phyloP scores from a whole-genome alignment of 805 yeast genomes.

The Metschnikowia lachancei region DNA sequence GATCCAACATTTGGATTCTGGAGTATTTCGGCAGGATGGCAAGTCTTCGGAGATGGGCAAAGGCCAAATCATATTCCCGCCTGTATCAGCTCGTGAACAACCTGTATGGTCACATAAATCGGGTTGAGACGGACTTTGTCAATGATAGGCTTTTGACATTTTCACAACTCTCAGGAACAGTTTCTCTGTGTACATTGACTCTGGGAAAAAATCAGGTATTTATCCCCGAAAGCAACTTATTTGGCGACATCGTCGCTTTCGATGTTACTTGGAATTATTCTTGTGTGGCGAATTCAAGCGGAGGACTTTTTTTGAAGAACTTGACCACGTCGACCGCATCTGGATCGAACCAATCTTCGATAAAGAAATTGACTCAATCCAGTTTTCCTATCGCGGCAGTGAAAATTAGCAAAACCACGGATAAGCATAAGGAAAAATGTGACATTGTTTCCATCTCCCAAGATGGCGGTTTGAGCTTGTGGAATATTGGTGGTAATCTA shows the following conservation, averaged over 20 bases:
- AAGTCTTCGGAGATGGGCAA: conserved; percentile 39
- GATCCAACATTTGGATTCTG: conserved; percentile 44
- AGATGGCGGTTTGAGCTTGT: conserved; percentile 25
- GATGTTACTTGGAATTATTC: conserved; percentile 35
- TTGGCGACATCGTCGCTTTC: conserved; percentile 20
- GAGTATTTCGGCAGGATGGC: conserved; percentile 45
- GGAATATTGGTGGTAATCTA: conserved; percentile 23
- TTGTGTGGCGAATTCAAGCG: conserved; percentile 28
- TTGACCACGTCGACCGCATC: conserved; percentile 33
- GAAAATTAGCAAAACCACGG: conserved; percentile 20
- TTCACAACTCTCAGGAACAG: conserved; percentile 27
- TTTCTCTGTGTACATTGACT: conserved; percentile 30
- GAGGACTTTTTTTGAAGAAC: conserved; percentile 34
- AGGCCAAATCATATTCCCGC: conserved; percentile 28
- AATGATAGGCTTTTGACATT: conserved; percentile 28
- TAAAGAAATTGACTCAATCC: conserved; percentile 18
- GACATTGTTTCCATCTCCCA: conserved; percentile 30
- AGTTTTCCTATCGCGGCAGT: conserved; percentile 21
- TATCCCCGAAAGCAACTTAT: conserved; percentile 31
- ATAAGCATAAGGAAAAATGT: conserved; percentile 23
- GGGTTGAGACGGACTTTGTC: conserved; percentile 26
- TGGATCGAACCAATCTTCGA: conserved; percentile 24
- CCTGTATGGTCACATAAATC: conserved; percentile 26
- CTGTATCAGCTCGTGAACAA: conserved; percentile 31
- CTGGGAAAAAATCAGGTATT: conserved; percentile 39